Base-by-base conservation (phyloP, 139 green algal species). In the Picochlorum sp. region DNA sequence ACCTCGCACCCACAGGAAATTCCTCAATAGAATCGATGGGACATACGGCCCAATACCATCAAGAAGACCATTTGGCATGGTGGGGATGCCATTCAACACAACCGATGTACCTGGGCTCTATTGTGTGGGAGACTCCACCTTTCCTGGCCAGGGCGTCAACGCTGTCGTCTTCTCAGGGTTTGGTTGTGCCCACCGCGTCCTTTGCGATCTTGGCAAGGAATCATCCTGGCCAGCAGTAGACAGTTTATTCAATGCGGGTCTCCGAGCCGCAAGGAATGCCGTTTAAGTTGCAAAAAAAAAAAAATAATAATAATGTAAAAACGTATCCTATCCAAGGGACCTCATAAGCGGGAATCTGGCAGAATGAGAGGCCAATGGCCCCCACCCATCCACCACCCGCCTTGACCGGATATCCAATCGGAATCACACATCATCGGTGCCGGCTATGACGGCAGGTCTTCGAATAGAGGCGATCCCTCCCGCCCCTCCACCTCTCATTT, bases 61-160 rank as follows among this genome's bases (percentile, higher is more conserved):
- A 1, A 70, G 83, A 18, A 78, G 74, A 18, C 92, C 92, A 2
- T 67, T 90, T 16, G 92, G 92, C 31, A 94, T 98, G 80, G 74
- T 98, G 16, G 83, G 75, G 66, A 98, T 98, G 91, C 92, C 92
- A 14, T 91, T 98, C 75, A 98, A 96, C 78, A 83, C 68, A 49
- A 95, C 88, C 24, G 60, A 63, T 18, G 18, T 92, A 30, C 51
- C 67, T 15, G 86, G 88, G 3, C 80, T 98, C 26, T 98, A 98
- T 77, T 98, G 92, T 68, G 90, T 96, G 16, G 92, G 92, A 1
- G 92, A 98, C 83, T 91, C 77, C 41, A 94, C 88, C 10, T 98
- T 98, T 80, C 92, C 92, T 0, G 92, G 92, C 1, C 85, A 94
- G 65, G 89, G 90, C 3, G 87, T 97, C 20, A 96, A 95, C 62